A percentile compares a stretch with the other conserved stretches of the same genome.
phyloP scores from a whole-genome alignment of 805 yeast genomes.

The Lipomyces mesembrius region DNA sequence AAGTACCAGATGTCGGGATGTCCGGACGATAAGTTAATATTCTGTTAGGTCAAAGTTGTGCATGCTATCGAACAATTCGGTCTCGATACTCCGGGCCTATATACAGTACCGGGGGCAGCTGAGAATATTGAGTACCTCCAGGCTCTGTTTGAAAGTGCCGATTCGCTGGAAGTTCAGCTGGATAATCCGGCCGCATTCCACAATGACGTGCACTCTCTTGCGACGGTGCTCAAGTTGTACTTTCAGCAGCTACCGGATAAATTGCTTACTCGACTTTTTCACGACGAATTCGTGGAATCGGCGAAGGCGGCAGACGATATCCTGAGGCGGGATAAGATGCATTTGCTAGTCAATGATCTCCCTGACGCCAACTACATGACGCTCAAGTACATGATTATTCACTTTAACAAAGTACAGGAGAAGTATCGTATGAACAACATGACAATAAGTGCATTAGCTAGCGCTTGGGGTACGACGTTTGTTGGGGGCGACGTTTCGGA shows the following conservation, averaged over 20 bases:
- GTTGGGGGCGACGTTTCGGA: slow-evolving; percentile 69
- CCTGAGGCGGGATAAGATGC: slow-evolving; percentile 73
- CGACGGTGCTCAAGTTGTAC: slow-evolving; percentile 80
- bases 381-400: slow-evolving; percentile 80
- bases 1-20: not conserved
- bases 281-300: slow-evolving; percentile 67
- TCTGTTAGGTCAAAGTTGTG: slow-evolving; percentile 68
- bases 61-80: slow-evolving; percentile 86
- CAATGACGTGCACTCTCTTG: slow-evolving; percentile 87
- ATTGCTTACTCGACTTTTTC: slow-evolving; percentile 67
- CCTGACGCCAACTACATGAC: slow-evolving; percentile 97
- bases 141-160: slow-evolving; percentile 55
- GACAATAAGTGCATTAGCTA: slow-evolving; percentile 79
- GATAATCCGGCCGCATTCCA: slow-evolving; percentile 60
- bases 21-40: not conserved
- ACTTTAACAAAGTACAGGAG: slow-evolving; percentile 72
- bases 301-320: slow-evolving; percentile 67
- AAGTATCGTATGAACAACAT: slow-evolving; percentile 72
- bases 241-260: slow-evolving; percentile 89
- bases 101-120: slow-evolving; percentile 81
- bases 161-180: slow-evolving; percentile 61
- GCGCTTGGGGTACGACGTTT: slow-evolving; percentile 94
- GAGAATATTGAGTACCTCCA: slow-evolving; percentile 73
- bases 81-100: slow-evolving; percentile 82
- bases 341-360: slow-evolving; percentile 82